Evolutionary conservation across 352 stramenopile genomes (phyloP), one percentile per base, ranked within the genome.

Genomic region (Thalassiosira mediterranea): DNA sequence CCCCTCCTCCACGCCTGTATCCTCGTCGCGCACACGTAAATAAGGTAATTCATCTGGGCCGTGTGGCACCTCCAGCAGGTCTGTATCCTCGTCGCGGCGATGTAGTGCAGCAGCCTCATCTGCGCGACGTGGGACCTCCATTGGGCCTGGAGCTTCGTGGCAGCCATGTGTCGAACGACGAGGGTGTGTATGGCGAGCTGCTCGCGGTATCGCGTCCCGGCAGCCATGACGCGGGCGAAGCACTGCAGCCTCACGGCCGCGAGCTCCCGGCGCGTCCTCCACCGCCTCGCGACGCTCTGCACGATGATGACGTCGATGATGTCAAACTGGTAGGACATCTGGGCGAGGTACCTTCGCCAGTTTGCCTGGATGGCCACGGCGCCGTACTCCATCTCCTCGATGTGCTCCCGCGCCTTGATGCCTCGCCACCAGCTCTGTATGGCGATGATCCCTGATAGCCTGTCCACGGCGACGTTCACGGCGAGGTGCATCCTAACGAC

Each of bases 221-320:
- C 67, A 42, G 59, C 57, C 0, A 63, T 32, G 17, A 21, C 28
- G 40, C 48, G 67, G 19, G 34, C 57, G 29, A 68, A 54, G 34
- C 46, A 56, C 44, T 76, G 56, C 15, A 74, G 42, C 8, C 53
- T 34, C 17, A 68, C 31, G 3, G 52, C 31, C 26, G 68, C 60
- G 56, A 83, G 88, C 37, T 87, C 59, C 31, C 83, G 79, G 21
- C 56, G 57, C 46, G 74, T 77, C 44, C 85, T 69, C 40, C 72
- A 70, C 4, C 69, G 42, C 21, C 81, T 60, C 19, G 78, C 70
- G 17, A 86, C 62, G 53, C 78, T 81, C 47, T 91, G 85, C 25
- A 88, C 75, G 44, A 81, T 76, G 42, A 69, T 84, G 51, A 91
- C 74, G 60, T 63, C 84, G 48, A 86, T 86, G 34, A 90, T 70